phyloP scores from a whole-genome alignment of 1,284 basidiomycete species.

The Fomitopsis betulina region DNA sequence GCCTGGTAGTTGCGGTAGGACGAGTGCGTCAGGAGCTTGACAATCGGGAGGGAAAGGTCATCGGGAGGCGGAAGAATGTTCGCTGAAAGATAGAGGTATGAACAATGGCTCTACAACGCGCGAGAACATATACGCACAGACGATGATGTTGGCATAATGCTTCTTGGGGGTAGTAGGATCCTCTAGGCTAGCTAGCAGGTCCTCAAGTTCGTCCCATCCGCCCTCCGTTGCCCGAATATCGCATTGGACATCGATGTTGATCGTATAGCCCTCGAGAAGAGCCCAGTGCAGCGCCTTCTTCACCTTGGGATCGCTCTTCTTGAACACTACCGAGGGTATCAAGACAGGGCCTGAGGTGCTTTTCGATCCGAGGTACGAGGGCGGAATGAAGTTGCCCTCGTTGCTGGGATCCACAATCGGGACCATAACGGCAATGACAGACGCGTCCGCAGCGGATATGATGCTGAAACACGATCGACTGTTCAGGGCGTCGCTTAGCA shows the following conservation, averaged over 20 bases:
- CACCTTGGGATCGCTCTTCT: slow-evolving; percentile 39
- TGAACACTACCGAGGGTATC: slow-evolving; percentile 55
- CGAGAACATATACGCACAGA: slow-evolving; percentile 51
- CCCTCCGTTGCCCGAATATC: slow-evolving; percentile 45
- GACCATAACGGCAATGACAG: slow-evolving; percentile 15
- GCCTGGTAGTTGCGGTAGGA: slow-evolving; percentile 72
- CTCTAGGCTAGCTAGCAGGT: slow-evolving; percentile 62
- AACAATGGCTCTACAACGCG: neutral
- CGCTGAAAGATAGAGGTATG: slow-evolving; percentile 40
- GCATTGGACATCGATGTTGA: slow-evolving; percentile 65
- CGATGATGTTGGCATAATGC: slow-evolving; percentile 46
- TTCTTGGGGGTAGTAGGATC: slow-evolving; percentile 24
- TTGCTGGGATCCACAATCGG: slow-evolving; percentile 55
- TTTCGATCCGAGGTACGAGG: slow-evolving; percentile 32
- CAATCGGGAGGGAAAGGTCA: slow-evolving; percentile 63
- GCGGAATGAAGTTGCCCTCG: slow-evolving; percentile 29
- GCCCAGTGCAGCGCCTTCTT: slow-evolving; percentile 59
- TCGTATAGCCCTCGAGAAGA: slow-evolving; percentile 50
- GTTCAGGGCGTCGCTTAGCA: neutral
- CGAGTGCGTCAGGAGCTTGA: slow-evolving; percentile 73
- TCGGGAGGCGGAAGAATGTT: slow-evolving; percentile 85
- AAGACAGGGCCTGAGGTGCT: slow-evolving; percentile 37
- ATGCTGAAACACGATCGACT: slow-evolving; percentile 11
- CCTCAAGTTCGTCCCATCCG: slow-evolving; percentile 71
- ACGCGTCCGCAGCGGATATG: slow-evolving; percentile 10